Base-by-base conservation (phyloP, 192 early-diverging fungal genomes). In the Lobulomyces angularis region DNA sequence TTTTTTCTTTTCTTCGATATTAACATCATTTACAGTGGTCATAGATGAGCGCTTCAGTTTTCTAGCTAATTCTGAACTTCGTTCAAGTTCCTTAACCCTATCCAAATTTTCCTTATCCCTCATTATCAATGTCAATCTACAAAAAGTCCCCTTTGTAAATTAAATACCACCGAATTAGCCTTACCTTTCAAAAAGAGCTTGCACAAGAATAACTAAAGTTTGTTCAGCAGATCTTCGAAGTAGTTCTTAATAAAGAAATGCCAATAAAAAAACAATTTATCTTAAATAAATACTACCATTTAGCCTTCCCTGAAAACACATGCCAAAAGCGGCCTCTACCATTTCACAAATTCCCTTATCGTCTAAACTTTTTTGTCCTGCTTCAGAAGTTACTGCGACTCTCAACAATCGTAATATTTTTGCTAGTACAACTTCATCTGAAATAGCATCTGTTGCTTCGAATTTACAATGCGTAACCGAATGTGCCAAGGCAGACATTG, bases 341-440 rank as follows among this genome's bases (percentile, higher is more conserved):
- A 96, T 93, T 48, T 89, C 88, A 55, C 94, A 98, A 9, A 96
- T 77, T 9, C 82, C 80, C 53, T 88, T 88, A 55, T 98, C 92
- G 37, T 82, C 81, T 22, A 98, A 55, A 41, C 34, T 83, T 73
- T 49, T 80, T 74, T 42, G 74, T 53, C 50, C 84, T 3, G 51
- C 55, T 14, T 88, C 39, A 11, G 57, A 61, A 8, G 67, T 74
- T 28, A 88, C 62, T 4, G 86, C 71, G 32, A 79, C 71, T 34
- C 81, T 64, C 19, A 93, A 56, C 7, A 98, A 69, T 19, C 80
- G 72, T 19, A 98, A 68, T 38, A 98, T 93, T 50, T 80, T 78
- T 35, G 85, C 62, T 24, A 98, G 68, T 1, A 98, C 95, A 2
- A 88, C 76, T 62, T 98, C 95, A 50, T 98, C 92, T 0, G 89